These are phyloP conservation scores for Tetracentron sinense DNA, from an alignment of 164 flowering plant genomes.

Conservation along the genomic window DNA sequence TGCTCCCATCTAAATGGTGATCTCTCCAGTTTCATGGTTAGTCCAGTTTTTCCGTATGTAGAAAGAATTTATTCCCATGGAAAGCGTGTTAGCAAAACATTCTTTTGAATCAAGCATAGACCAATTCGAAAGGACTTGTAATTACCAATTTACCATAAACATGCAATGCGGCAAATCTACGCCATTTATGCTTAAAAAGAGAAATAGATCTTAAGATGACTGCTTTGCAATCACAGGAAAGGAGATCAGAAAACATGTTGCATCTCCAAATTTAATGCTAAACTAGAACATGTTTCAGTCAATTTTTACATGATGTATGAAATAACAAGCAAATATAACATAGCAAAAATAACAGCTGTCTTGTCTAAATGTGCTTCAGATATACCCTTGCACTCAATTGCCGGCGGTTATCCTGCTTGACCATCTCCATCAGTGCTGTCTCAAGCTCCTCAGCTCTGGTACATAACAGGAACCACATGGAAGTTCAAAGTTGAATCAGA, in stretches of 20 bases:
- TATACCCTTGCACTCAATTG: slow-evolving; percentile 78
- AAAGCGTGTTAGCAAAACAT: no score
- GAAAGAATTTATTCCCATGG: no score
- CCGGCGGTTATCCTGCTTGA: slow-evolving; percentile 76
- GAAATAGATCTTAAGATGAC: background rate
- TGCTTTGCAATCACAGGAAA: background rate
- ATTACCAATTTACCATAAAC: no score
- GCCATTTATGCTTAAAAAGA: background rate
- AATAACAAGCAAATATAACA: background rate
- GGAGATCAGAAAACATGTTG: background rate
- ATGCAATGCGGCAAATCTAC: background rate
- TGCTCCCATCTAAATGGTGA: no score
- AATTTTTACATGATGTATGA: no score
- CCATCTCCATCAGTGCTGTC: slow-evolving; percentile 93
- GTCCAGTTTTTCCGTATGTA: no score
- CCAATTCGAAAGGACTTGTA: no score
- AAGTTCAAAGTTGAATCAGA: background rate
- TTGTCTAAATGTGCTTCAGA: slow-evolving; percentile 2
- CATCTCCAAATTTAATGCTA: background rate
- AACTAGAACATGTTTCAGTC: background rate
- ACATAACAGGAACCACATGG: slow-evolving; percentile 12
- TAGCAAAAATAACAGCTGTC: background rate
- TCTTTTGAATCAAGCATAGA: no score
- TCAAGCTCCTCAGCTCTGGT: slow-evolving; percentile 92
- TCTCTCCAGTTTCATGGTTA: no score